Evolutionary conservation across 345 rosid genomes (phyloP).

Genomic region (Physaria fendleri): DNA sequence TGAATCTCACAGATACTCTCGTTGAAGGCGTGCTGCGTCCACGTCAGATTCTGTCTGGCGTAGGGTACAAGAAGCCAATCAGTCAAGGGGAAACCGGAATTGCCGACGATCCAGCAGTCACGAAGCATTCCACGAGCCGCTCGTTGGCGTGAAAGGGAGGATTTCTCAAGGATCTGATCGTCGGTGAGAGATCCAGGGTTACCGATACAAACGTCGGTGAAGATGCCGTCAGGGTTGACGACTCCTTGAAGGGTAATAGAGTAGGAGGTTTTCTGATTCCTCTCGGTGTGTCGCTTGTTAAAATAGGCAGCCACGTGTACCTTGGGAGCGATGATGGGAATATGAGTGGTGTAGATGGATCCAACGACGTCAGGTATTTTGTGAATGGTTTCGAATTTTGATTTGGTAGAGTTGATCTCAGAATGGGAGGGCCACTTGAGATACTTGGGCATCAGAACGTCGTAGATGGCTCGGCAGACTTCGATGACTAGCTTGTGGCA

Average conservation of each 20-base stretch:
- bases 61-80: constrained; percentile 83
- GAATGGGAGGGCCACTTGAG: constrained; percentile 62
- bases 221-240: constrained; percentile 55
- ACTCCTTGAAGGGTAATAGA: constrained; percentile 82
- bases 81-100: constrained; percentile 51
- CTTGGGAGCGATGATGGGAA: constrained; percentile 81
- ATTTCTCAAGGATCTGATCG: constrained; percentile 66
- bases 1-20: constrained; percentile 46
- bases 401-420: constrained; percentile 33
- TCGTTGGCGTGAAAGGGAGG: constrained; percentile 53
- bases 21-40: constrained; percentile 75
- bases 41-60: constrained; percentile 58
- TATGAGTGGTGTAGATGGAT: constrained; percentile 74
- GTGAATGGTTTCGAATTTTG: constrained; percentile 38
- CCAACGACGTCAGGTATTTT: constrained; percentile 68
- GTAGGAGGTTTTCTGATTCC: constrained; percentile 80
- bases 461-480: constrained; percentile 66
- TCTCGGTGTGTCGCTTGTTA: constrained; percentile 73
- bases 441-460: constrained; percentile 61
- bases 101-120: constrained; percentile 62
- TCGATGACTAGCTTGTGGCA: constrained; percentile 82
- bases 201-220: constrained; percentile 77
- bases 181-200: constrained; percentile 80
- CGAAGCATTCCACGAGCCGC: constrained; percentile 48
- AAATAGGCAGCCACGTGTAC: constrained; percentile 59